These are phyloP conservation scores for Aureobasidium sp. DNA, from an alignment of 2,329 filamentous ascomycete species.

Conservation along the genomic window DNA sequence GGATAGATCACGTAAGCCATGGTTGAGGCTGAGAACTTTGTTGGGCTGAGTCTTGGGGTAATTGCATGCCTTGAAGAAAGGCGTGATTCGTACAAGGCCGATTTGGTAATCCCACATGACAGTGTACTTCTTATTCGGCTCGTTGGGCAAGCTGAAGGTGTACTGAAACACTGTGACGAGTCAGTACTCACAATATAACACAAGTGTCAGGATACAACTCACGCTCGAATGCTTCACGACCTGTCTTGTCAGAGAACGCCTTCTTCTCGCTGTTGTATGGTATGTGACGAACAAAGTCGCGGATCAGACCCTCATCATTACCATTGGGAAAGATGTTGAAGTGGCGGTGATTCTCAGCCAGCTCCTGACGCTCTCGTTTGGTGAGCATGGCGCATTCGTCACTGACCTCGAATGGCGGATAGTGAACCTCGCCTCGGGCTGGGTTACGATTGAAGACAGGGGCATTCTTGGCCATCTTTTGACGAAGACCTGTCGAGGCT, in stretches of 20 bases:
- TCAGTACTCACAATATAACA: slow-evolving; percentile 21
- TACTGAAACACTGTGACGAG: slow-evolving; percentile 80
- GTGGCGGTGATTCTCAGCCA: slow-evolving; percentile 63
- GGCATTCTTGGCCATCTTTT: slow-evolving; percentile 72
- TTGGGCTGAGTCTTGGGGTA: slow-evolving; percentile 94
- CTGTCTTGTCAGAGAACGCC: slow-evolving; percentile 86
- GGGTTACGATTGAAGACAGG: slow-evolving; percentile 68
- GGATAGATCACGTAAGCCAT: slow-evolving; percentile 87
- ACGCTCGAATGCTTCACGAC: slow-evolving; percentile 92
- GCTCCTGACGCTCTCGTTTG: slow-evolving; percentile 41
- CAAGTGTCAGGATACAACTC: slow-evolving; percentile 31
- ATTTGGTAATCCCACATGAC: slow-evolving; percentile 99
- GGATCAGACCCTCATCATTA: slow-evolving; percentile 46
- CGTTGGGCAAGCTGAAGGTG: slow-evolving; percentile 75
- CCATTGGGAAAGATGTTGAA: slow-evolving; percentile 75
- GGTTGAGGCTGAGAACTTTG: slow-evolving; percentile 75
- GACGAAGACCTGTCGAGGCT: slow-evolving; percentile 30
- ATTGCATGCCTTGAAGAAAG: slow-evolving; percentile 91
- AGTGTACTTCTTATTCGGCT: slow-evolving; percentile 68
- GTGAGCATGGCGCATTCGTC: slow-evolving; percentile 43
- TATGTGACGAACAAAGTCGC: slow-evolving; percentile 69
- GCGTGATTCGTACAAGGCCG: slow-evolving; percentile 92
- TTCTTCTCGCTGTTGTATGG: slow-evolving; percentile 98
- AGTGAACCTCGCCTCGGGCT: slow-evolving; percentile 75
- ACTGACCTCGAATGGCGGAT: slow-evolving; percentile 73